Evolutionary conservation across 2,329 filamentous ascomycete genomes (phyloP).

Genomic region (Verruconis gallopava): DNA sequence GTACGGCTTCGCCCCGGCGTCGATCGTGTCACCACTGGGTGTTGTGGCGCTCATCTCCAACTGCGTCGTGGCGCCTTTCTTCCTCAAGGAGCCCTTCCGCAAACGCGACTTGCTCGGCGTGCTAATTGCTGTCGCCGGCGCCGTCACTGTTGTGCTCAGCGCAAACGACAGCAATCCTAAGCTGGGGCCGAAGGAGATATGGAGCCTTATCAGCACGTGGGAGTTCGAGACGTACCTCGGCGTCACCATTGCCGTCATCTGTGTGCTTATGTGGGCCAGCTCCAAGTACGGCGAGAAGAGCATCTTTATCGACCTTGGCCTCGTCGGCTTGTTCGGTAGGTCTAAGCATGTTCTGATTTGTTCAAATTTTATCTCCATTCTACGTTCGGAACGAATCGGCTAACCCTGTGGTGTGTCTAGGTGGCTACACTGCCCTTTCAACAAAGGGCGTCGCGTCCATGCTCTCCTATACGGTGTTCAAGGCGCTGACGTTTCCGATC

Average conservation of each 20-base stretch:
- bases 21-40: slow-evolving; percentile 89
- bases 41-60: slow-evolving; percentile 97
- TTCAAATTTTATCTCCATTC: slow-evolving; percentile 3
- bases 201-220: slow-evolving; percentile 72
- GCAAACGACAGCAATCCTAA: slow-evolving; percentile 83
- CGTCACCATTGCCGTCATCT: slow-evolving; percentile 61
- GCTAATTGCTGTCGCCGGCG: slow-evolving; percentile 71
- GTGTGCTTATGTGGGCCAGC: slow-evolving; percentile 68
- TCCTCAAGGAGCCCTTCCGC: slow-evolving; percentile 85
- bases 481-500: slow-evolving; percentile 80
- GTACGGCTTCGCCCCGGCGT: slow-evolving; percentile 94
- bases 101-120: slow-evolving; percentile 78
- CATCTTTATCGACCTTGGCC: slow-evolving; percentile 81
- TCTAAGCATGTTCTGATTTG: slow-evolving; percentile 4
- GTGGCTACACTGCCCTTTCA: slow-evolving; percentile 89
- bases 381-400: slow-evolving; percentile 8
- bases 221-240: slow-evolving; percentile 86
- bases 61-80: slow-evolving; percentile 86
- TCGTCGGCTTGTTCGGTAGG: slow-evolving; percentile 84
- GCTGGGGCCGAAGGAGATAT: slow-evolving; percentile 80
- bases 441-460: slow-evolving; percentile 96
- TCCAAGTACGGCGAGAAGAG: slow-evolving; percentile 70
- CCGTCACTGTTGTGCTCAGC: slow-evolving; percentile 84
- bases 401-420: slow-evolving; percentile 30
- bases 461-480: slow-evolving; percentile 79